Conservation (phyloP, 1,139 yeast genomes). For the Debaryomycetaceae sp. region DNA sequence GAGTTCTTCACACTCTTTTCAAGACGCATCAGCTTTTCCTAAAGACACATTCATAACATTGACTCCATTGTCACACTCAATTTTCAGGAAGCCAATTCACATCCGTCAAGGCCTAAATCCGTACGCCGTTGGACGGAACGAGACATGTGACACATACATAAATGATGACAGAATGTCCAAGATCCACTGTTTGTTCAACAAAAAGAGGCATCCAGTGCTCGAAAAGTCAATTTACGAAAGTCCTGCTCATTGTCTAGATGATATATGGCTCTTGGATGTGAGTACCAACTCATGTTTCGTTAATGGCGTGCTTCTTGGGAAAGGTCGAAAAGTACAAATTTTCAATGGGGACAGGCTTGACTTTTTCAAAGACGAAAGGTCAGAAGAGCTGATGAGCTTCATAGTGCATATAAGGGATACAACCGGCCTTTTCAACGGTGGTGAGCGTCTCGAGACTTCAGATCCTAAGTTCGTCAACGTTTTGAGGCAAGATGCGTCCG, state of each 20-base stretch:
- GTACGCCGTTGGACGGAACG: slow-evolving; percentile 63
- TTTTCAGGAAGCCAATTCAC: slow-evolving; percentile 40
- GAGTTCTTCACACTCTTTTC: not conserved
- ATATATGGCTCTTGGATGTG: slow-evolving; percentile 77
- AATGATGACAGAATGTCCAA: slow-evolving; percentile 78
- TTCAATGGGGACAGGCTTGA: slow-evolving; percentile 64
- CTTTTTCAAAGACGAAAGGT: slow-evolving; percentile 57
- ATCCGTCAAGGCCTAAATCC: slow-evolving; percentile 63
- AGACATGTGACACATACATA: slow-evolving; percentile 55
- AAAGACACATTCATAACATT: slow-evolving; percentile 28
- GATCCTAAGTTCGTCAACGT: slow-evolving; percentile 18
- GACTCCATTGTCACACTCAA: slow-evolving; percentile 27
- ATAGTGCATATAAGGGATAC: slow-evolving; percentile 48
- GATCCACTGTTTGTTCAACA: slow-evolving; percentile 69
- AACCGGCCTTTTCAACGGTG: slow-evolving; percentile 53
- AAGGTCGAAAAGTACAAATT: slow-evolving; percentile 58
- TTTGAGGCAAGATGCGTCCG: slow-evolving; percentile 24
- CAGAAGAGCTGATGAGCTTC: slow-evolving; percentile 51
- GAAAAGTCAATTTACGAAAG: slow-evolving; percentile 54
- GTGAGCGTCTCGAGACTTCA: slow-evolving; percentile 18
- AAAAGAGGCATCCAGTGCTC: slow-evolving; percentile 56
- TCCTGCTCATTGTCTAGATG: slow-evolving; percentile 66
- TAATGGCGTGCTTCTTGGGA: slow-evolving; percentile 56
- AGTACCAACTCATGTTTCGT: slow-evolving; percentile 79
- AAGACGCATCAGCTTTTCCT: slow-evolving; percentile 11